phyloP scores from a whole-genome alignment of 2,329 filamentous ascomycete genomes.

The Xylariaceae sp. region DNA sequence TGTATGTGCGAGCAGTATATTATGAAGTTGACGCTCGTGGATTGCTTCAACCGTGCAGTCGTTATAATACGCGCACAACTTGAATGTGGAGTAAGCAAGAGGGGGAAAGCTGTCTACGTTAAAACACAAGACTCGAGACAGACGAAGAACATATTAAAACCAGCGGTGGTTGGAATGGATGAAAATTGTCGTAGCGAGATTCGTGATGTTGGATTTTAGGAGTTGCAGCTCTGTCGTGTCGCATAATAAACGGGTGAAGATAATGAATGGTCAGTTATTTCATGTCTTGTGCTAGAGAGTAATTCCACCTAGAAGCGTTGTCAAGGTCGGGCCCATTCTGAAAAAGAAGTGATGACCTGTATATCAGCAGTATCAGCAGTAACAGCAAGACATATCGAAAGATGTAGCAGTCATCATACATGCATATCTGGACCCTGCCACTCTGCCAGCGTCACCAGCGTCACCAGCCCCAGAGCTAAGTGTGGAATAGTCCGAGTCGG shows the following conservation, averaged over 20 bases:
- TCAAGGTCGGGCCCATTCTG: background rate
- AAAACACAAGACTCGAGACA: background rate
- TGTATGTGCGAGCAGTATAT: background rate
- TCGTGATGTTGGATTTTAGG: conserved; percentile 1
- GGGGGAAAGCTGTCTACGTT: background rate
- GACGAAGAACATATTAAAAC: background rate
- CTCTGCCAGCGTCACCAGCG: conserved; percentile 11
- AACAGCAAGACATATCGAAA: conserved; percentile 15
- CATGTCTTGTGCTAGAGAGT: background rate
- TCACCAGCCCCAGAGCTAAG: conserved; percentile 13
- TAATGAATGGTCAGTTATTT: too few species aligned
- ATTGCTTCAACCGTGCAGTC: background rate
- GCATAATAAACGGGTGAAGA: too few species aligned
- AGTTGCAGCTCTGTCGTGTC: background rate
- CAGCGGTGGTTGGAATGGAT: background rate
- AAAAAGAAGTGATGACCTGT: too few species aligned
- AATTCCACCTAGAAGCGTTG: conserved; percentile 33
- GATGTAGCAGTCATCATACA: conserved; percentile 43
- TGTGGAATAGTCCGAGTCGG: too few species aligned
- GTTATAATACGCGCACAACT: background rate
- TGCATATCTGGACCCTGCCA: too few species aligned
- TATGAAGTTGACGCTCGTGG: background rate
- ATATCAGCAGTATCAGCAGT: too few species aligned
- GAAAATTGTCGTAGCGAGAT: background rate
- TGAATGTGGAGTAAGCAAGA: background rate